Base-by-base conservation (phyloP, 1,139 yeast genomes). In the Arxiozyma heterogenica region DNA sequence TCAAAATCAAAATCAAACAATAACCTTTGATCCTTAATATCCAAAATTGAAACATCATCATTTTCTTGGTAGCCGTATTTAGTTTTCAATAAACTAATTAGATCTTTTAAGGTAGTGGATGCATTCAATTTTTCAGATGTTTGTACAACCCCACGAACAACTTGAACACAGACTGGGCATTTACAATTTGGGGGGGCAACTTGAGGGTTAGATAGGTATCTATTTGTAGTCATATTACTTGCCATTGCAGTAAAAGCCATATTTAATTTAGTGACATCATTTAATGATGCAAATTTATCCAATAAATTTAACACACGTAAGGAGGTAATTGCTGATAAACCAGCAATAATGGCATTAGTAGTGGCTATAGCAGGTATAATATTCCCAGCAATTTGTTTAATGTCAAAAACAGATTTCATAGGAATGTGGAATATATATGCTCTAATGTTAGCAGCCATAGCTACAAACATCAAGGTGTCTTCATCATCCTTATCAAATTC, bases 361-460 rank as follows among this genome's bases (percentile, higher is more conserved):
- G 98, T 93, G 15, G 98, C 98, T 62, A 94, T 91, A 0, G 98
- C 98, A 0, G 99, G 98, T 51, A 94, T 93, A 63, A 94, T 94
- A 68, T 93, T 93, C 11, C 99, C 99, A 0, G 98, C 98, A 62
- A 91, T 90, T 66, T 94, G 82, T 68, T 94, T 94, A 59, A 87
- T 81, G 58, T 89, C 96, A 64, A 94, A 94, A 61, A 88, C 86
- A 18, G 95, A 76, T 67, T 86, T 85, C 54, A 75, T 64, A 34
- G 83, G 86, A 57, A 94, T 91, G 38, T 78, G 75, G 66, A 93
- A 94, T 1, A 89, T 78, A 49, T 67, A 68, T 0, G 95, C 83
- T 59, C 98, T 78, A 54, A 94, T 75, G 63, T 91, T 90, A 0
- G 98, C 83, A 0, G 98, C 84, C 0, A 97, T 82, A 3, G 83